Evolutionary conservation across 106 monocot genomes (phyloP), one percentile per base, ranked within the genome.

Genomic region (Allium cepa): DNA sequence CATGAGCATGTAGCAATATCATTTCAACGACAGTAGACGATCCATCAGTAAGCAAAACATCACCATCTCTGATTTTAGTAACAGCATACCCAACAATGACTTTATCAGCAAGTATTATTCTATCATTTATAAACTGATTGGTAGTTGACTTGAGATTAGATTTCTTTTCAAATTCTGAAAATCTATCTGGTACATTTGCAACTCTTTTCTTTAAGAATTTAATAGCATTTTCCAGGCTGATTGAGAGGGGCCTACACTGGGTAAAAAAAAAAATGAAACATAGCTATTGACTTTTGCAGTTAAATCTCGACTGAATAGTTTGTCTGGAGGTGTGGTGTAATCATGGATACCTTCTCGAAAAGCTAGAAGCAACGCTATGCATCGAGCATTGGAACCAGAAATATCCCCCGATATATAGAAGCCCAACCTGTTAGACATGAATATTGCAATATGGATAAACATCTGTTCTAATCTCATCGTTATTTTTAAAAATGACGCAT

Each of bases 141-240:
- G 92, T 97, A 75, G 92, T 88, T 56, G 84, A 88, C 63, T 87
- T 73, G 53, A 97, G 82, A 64, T 51, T 82, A 47, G 70, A 76
- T 67, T 97, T 97, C 46, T 84, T 86, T 60, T 97, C 92, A 22
- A 78, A 82, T 51, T 92, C 92, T 68, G 92, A 73, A 50, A 97
- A 56, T 4, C 70, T 84, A 58, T 79, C 66, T 15, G 83, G 76
- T 69, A 92, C 76, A 46, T 84, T 89, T 26, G 80, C 79, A 69
- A 97, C 89, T 14, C 89, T 76, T 72, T 72, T 86, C 68, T 97
- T 97, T 56, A 97, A 67, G 68, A 97, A 97, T 63, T 76, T 86
- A 53, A 97, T 92, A 72, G 92, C 96, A 77, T 95, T 97, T 64
- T 92, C 96, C 96, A 97, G 89, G 82, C 88, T 92, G 22, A 92